These are phyloP conservation scores for Pseudocercospora fuligena DNA, from an alignment of 2,329 filamentous ascomycete species.

Conservation along the genomic window DNA sequence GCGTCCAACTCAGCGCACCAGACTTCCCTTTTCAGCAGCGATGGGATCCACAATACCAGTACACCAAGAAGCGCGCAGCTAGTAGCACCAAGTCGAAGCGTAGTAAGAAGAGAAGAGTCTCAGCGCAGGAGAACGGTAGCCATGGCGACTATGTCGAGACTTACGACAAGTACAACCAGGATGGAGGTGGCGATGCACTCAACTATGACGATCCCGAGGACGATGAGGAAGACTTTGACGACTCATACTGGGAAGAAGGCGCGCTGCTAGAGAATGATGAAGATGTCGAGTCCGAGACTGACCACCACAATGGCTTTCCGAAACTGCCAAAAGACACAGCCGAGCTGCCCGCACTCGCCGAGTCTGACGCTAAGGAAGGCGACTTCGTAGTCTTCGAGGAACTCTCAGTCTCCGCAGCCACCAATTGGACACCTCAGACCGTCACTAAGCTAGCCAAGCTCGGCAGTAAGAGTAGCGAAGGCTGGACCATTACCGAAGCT, in stretches of 20 bases:
- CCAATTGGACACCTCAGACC: slow-evolving; percentile 69
- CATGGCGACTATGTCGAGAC: slow-evolving; percentile 47
- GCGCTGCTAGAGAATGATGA: slow-evolving; percentile 33
- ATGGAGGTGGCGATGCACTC: slow-evolving; percentile 41
- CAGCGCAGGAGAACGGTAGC: slow-evolving; percentile 44
- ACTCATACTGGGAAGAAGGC: slow-evolving; percentile 38
- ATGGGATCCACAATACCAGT: slow-evolving; percentile 78
- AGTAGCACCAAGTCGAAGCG: slow-evolving; percentile 48
- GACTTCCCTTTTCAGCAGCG: slow-evolving; percentile 85
- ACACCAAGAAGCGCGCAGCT: slow-evolving; percentile 43
- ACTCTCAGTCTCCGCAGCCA: slow-evolving; percentile 63
- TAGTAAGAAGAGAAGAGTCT: slow-evolving; percentile 60
- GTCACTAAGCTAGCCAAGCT: slow-evolving; percentile 67
- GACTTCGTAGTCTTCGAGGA: slow-evolving; percentile 74
- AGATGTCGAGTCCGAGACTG: slow-evolving; percentile 29
- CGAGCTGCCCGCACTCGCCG: slow-evolving; percentile 57
- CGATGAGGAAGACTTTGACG: slow-evolving; percentile 29
- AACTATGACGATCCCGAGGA: slow-evolving; percentile 51
- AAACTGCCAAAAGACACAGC: slow-evolving; percentile 37
- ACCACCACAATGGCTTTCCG: slow-evolving; percentile 63
- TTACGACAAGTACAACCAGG: slow-evolving; percentile 45
- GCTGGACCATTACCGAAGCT: slow-evolving; percentile 63
- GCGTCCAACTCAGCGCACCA: slow-evolving; percentile 71
- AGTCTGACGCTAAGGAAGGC: slow-evolving; percentile 58
- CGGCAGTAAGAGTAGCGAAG: slow-evolving; percentile 60